These are phyloP conservation scores for Lumnitzera littorea DNA, from an alignment of 345 rosid genomes.

Conservation along the genomic window DNA sequence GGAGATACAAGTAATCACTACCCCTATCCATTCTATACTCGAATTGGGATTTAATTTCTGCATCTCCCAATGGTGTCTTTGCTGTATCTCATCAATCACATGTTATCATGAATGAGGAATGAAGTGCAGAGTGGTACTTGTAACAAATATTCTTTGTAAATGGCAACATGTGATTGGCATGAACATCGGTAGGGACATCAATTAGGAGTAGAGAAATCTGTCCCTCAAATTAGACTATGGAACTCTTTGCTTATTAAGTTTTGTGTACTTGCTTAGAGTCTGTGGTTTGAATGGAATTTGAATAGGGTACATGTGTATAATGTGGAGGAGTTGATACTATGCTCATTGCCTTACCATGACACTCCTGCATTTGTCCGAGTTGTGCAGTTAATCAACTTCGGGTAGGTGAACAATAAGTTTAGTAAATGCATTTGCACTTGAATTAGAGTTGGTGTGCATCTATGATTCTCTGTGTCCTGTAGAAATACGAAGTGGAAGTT, in stretches of 20 bases:
- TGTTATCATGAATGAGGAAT: too few relatives aligned
- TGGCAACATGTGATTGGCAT: too few relatives aligned
- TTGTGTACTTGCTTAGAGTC: not conserved
- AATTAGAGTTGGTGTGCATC: not conserved
- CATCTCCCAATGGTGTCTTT: not conserved
- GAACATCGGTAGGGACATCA: too few relatives aligned
- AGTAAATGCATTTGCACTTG: not conserved
- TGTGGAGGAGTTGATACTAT: slow-evolving; percentile 63
- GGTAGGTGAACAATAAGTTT: slow-evolving; percentile 34
- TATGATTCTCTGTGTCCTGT: slow-evolving; percentile 11
- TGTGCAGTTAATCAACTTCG: slow-evolving; percentile 59
- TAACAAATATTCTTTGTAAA: too few relatives aligned
- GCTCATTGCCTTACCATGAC: slow-evolving; percentile 83
- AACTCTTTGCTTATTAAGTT: too few relatives aligned
- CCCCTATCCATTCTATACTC: not conserved
- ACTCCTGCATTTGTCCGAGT: slow-evolving; percentile 80
- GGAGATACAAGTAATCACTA: slow-evolving; percentile 69
- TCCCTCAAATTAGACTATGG: too few relatives aligned
- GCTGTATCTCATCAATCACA: not conserved
- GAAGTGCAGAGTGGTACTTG: too few relatives aligned
- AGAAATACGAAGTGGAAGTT: slow-evolving; percentile 89
- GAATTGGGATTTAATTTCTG: not conserved
- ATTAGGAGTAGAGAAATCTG: too few relatives aligned
- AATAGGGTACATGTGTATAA: slow-evolving; percentile 75
- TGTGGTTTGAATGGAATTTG: slow-evolving; percentile 14